Percentiles rank a stretch among this genome's conserved stretches.
Evolutionary conservation across 2,329 filamentous ascomycete species (phyloP).

Genomic region (Penicillium paneum): DNA sequence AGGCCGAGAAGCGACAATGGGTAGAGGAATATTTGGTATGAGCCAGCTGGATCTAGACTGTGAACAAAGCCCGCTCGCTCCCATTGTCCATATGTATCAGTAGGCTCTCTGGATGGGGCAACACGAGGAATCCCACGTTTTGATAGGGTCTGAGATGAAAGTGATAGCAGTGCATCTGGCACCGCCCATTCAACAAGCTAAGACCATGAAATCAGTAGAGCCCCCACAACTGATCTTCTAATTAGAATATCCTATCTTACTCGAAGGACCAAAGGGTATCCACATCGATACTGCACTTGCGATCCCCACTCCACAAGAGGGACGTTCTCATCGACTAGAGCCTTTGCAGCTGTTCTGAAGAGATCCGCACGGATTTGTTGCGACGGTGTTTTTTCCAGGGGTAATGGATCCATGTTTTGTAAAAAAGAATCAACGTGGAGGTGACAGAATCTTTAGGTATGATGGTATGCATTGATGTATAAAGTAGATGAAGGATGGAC

Average conservation of each 20-base stretch:
- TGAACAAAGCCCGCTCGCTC: conserved; percentile 2
- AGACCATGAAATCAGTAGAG: background rate
- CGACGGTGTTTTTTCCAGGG: background rate
- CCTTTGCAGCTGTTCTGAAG: conserved; percentile 4
- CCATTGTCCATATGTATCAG: conserved; percentile 9
- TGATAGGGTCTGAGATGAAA: conserved; percentile 7
- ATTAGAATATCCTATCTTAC: background rate
- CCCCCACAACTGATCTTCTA: background rate
- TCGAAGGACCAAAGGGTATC: conserved; percentile 5
- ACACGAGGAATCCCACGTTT: background rate
- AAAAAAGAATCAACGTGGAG: too few species aligned
- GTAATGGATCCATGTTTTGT: background rate
- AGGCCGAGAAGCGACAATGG: conserved; percentile 11
- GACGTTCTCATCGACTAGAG: conserved; percentile 4
- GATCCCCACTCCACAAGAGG: conserved; percentile 10
- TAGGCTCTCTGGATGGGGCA: background rate
- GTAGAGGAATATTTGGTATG: conserved; percentile 4
- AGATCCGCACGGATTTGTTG: background rate
- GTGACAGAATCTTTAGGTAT: too few species aligned
- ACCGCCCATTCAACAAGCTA: conserved; percentile 13
- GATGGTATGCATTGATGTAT: too few species aligned
- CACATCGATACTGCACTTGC: conserved; percentile 7
- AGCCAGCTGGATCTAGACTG: background rate
- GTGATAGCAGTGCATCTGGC: conserved; percentile 6
- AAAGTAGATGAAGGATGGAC: too few species aligned